Conservation (phyloP, 2,329 filamentous ascomycete species). For the Pseudogymnoascus sp. region DNA sequence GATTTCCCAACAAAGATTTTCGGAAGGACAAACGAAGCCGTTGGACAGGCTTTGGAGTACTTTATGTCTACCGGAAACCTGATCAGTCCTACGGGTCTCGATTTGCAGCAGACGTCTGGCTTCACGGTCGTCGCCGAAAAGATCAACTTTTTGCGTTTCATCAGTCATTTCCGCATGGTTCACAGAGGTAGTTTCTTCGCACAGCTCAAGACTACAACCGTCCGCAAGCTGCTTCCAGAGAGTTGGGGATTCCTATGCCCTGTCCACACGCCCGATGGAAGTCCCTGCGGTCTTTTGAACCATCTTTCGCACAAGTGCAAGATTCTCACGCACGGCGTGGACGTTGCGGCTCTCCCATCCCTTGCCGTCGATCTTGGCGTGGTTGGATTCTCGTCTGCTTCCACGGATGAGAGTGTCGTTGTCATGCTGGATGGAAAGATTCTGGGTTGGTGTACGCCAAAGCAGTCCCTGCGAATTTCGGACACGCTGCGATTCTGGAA, state of each 20-base stretch:
- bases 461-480: slow-evolving; percentile 71
- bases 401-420: slow-evolving; percentile 74
- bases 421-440: slow-evolving; percentile 88
- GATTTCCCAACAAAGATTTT: slow-evolving; percentile 77
- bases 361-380: slow-evolving; percentile 76
- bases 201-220: slow-evolving; percentile 92
- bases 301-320: slow-evolving; percentile 93
- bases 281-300: slow-evolving; percentile 88
- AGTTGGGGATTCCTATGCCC: slow-evolving; percentile 98
- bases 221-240: slow-evolving; percentile 89
- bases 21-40: slow-evolving; percentile 74
- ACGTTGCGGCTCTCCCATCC: slow-evolving; percentile 67
- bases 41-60: slow-evolving; percentile 83
- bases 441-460: slow-evolving; percentile 81
- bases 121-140: slow-evolving; percentile 97
- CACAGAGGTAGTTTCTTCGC: slow-evolving; percentile 99
- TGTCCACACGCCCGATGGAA: slow-evolving; percentile 93
- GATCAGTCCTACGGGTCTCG: slow-evolving; percentile 81
- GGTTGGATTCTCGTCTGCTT: slow-evolving; percentile 66
- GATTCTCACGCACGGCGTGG: slow-evolving; percentile 68
- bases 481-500: slow-evolving; percentile 94
- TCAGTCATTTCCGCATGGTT: slow-evolving; percentile 98
- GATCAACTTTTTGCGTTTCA: slow-evolving; percentile 97
- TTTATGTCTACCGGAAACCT: slow-evolving; percentile 95
- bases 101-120: slow-evolving; percentile 88